phyloP scores from a whole-genome alignment of 768 basidiomycete species.

The Xanthoconium purpureum region DNA sequence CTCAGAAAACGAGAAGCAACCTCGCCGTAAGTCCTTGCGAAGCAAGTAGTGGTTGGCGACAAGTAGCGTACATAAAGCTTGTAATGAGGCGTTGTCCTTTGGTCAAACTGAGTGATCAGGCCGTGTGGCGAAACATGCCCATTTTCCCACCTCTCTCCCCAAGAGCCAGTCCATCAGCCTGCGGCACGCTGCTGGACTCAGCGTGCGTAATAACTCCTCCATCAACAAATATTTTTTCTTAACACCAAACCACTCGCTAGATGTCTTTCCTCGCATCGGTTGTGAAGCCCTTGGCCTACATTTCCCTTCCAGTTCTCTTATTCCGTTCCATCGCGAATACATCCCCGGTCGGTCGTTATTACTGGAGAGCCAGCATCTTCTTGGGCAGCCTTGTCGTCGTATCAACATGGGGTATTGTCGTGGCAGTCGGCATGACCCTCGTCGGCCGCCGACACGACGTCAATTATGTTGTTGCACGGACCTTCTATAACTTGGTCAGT shows the following conservation, averaged over 20 bases:
- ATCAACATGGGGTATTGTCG: slow-evolving; percentile 68
- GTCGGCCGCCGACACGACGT: slow-evolving; percentile 73
- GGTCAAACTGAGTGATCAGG: neutral
- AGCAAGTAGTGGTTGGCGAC: slow-evolving; percentile 6
- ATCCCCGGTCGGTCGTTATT: slow-evolving; percentile 63
- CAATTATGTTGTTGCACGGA: slow-evolving; percentile 78
- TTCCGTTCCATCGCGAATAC: slow-evolving; percentile 56
- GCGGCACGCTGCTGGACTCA: slow-evolving; percentile 24
- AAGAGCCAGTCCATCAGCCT: slow-evolving; percentile 13
- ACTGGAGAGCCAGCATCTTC: slow-evolving; percentile 70
- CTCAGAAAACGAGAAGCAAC: slow-evolving; percentile 7
- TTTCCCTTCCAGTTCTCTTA: slow-evolving; percentile 69
- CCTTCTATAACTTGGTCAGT: slow-evolving; percentile 71
- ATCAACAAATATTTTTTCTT: slow-evolving; percentile 10
- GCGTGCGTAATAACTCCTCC: slow-evolving; percentile 21
- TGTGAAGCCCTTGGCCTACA: slow-evolving; percentile 70
- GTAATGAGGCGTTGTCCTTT: too few relatives aligned
- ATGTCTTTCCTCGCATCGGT: slow-evolving; percentile 66
- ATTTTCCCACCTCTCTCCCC: slow-evolving; percentile 33
- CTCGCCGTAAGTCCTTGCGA: slow-evolving; percentile 25
- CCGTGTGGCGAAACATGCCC: neutral
- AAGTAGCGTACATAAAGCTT: too few relatives aligned
- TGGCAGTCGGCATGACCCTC: slow-evolving; percentile 63
- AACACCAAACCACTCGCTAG: slow-evolving; percentile 18
- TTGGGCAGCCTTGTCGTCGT: slow-evolving; percentile 65